Conservation (phyloP, 257 asterid genomes). For the Agastache rugosa region DNA sequence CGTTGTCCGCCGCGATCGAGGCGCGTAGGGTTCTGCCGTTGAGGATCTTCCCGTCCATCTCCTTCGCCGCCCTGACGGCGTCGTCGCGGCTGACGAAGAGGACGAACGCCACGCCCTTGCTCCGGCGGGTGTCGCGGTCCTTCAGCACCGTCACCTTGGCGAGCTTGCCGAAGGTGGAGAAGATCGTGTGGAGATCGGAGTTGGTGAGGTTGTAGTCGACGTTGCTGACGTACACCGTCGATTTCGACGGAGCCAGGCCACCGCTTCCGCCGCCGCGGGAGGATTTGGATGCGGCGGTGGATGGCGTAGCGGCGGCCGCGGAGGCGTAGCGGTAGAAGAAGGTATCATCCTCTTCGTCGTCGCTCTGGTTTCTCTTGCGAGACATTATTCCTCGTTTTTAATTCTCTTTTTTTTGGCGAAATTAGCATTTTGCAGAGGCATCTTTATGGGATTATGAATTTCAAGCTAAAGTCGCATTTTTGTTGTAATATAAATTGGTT, state of each 20-base stretch:
- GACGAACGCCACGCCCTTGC: constrained; percentile 91
- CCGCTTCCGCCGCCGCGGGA: constrained; percentile 68
- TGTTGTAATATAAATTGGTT: background rate
- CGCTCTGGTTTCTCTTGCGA: constrained; percentile 45
- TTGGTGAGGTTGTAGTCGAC: constrained; percentile 84
- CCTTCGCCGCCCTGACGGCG: constrained; percentile 72
- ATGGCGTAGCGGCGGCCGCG: constrained; percentile 46
- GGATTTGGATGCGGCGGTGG: constrained; percentile 47
- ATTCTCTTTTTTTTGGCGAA: background rate
- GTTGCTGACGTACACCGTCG: constrained; percentile 92
- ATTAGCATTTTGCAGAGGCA: background rate
- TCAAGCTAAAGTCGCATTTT: constrained; percentile 26
- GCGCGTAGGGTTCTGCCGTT: constrained; percentile 84
- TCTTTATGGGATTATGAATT: background rate
- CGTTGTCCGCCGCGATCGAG: constrained; percentile 93
- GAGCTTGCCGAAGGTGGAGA: constrained; percentile 94
- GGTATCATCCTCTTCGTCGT: constrained; percentile 74
- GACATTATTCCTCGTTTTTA: constrained; percentile 43
- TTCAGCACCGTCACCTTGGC: constrained; percentile 94
- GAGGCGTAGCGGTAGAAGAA: constrained; percentile 82
- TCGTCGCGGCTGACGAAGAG: constrained; percentile 83
- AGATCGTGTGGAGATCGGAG: constrained; percentile 88
- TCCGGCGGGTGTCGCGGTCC: constrained; percentile 79
- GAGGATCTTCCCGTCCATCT: constrained; percentile 71
- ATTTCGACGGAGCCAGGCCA: constrained; percentile 89